Evolutionary conservation across 2,329 filamentous ascomycete species (phyloP), one percentile per base, ranked within the genome.

Genomic region (Ceratocystis eucalypticola): DNA sequence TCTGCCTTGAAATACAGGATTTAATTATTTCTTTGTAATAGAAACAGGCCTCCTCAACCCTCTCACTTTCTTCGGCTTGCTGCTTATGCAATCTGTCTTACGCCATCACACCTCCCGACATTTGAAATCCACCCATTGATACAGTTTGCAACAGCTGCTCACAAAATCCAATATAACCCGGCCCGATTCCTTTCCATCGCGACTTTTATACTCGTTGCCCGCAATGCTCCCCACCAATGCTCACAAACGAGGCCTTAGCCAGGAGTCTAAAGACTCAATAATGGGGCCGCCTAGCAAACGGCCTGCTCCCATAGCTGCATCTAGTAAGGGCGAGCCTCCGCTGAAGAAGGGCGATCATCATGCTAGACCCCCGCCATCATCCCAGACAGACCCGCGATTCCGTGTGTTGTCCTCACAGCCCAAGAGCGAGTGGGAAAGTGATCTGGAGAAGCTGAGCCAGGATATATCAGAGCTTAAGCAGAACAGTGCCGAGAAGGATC

Each of bases 361-460:
- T 48, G 46, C 17, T 15, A 20, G 64, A 15, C 17, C 22, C 15
- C 61, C 65, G 28, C 48, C 61, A 3, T 83, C 82, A 3, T 82
- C 81, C 1, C 82, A 81, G 17, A 77, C 80, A 12, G 78, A 80
- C 41, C 66, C 64, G 59, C 81, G 81, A 67, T 80, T 88, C 71
- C 86, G 85, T 72, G 74, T 85, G 68, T 81, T 83, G 69, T 93
- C 88, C 1, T 92, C 83, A 71, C 90, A 92, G 75, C 84, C 84
- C 17, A 96, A 96, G 78, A 96, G 91, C 74, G 84, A 88, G 66
- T 99, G 99, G 74, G 94, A 97, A 76, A 87, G 88, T 67, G 91
- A 96, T 74, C 81, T 99, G 69, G 93, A 96, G 80, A 96, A 96
- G 79, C 84, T 99, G 76, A 94, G 91, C 69, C 93, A 97, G 76